A percentile compares a stretch with the other conserved stretches of the same genome.
Conservation (phyloP, 768 basidiomycete genomes). For the Auriscalpium vulgare region DNA sequence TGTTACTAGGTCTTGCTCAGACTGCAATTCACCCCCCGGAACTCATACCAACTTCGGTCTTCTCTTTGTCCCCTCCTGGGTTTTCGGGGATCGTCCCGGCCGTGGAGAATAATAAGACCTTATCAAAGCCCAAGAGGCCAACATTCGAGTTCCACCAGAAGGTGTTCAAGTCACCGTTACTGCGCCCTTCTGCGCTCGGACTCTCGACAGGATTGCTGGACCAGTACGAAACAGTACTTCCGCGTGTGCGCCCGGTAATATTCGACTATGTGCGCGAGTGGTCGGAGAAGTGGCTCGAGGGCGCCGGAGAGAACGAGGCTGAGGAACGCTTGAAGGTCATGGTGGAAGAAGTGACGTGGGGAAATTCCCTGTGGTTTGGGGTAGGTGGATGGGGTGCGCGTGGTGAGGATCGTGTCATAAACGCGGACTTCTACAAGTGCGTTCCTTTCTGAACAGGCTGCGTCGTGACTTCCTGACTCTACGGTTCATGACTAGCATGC, state of each 20-base stretch:
- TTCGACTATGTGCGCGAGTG: slow-evolving; percentile 14
- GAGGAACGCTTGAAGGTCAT: slow-evolving; percentile 38
- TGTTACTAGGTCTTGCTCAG: slow-evolving; percentile 43
- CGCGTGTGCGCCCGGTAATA: slow-evolving; percentile 10
- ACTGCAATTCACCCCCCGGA: slow-evolving; percentile 38
- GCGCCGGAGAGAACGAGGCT: slow-evolving; percentile 9
- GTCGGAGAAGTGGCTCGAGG: slow-evolving; percentile 11
- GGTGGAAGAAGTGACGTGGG: slow-evolving; percentile 57
- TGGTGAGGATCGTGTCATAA: slow-evolving; percentile 28
- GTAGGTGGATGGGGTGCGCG: slow-evolving; percentile 40
- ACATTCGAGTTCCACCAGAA: slow-evolving; percentile 42
- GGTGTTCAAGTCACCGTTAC: slow-evolving; percentile 42
- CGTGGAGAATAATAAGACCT: no score
- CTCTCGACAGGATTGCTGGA: background rate
- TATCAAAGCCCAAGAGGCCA: slow-evolving; percentile 26
- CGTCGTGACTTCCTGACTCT: background rate
- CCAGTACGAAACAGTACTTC: slow-evolving; percentile 10
- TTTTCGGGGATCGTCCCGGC: slow-evolving; percentile 6
- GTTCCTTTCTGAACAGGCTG: slow-evolving; percentile 20
- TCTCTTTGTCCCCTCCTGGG: slow-evolving; percentile 7
- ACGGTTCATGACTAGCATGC: slow-evolving; percentile 36
- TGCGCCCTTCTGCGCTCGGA: slow-evolving; percentile 7
- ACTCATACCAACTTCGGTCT: slow-evolving; percentile 26
- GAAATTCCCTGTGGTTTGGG: slow-evolving; percentile 45
- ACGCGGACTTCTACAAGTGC: slow-evolving; percentile 55